A percentile compares a stretch with the other conserved stretches of the same genome.
phyloP scores from a whole-genome alignment of 352 stramenopile genomes.

The Globisporangium radiosum region DNA sequence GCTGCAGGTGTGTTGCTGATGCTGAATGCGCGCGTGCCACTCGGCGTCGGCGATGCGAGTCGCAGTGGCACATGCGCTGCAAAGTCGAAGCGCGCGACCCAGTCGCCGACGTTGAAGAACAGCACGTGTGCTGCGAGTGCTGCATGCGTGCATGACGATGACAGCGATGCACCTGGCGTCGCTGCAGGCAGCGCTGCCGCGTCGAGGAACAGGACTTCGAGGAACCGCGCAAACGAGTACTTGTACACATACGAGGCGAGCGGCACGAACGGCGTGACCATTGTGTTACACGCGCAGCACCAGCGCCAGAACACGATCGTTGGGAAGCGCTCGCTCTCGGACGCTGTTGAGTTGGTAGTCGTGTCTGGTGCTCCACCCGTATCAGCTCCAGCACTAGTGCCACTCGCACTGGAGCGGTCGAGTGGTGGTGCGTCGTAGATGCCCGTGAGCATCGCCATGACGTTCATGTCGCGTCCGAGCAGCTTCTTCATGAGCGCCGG shows the following conservation, averaged over 20 bases:
- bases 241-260: conserved; percentile 93
- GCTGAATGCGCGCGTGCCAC: conserved; percentile 3
- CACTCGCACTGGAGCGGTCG: neutral
- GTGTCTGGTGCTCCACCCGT: too few relatives aligned
- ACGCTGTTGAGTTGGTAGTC: neutral
- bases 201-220: conserved; percentile 96
- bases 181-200: conserved; percentile 38
- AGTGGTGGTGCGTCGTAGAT: conserved; percentile 21
- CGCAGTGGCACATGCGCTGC: conserved; percentile 31
- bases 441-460: conserved; percentile 34
- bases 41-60: conserved; percentile 9
- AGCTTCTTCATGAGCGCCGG: conserved; percentile 18
- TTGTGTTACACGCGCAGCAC: conserved; percentile 90
- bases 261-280: conserved; percentile 89
- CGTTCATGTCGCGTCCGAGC: conserved; percentile 34
- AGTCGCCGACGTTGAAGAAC: conserved; percentile 78
- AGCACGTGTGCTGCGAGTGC: conserved; percentile 61
- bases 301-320: conserved; percentile 96
- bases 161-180: conserved; percentile 16
- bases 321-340: conserved; percentile 26
- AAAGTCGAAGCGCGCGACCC: conserved; percentile 69
- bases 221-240: conserved; percentile 96
- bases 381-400: conserved; percentile 8
- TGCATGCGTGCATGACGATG: conserved; percentile 30
- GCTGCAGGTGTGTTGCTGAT: too few relatives aligned